These are phyloP conservation scores for Trametes coccinea DNA, from an alignment of 768 basidiomycete genomes.

Conservation along the genomic window DNA sequence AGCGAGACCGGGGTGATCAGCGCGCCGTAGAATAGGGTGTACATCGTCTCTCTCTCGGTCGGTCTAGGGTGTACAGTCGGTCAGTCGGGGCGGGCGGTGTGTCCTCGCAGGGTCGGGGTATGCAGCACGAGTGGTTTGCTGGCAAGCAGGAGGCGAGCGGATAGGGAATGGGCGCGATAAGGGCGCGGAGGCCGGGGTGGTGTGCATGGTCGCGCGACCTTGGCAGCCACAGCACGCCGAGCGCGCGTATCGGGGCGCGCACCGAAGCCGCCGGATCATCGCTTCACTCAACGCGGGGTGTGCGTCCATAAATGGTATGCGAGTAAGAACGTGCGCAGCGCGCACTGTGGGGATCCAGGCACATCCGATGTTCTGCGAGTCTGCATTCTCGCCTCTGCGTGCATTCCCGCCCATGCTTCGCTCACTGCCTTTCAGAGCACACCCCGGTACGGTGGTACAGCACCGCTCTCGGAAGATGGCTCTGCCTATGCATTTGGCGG, in stretches of 20 bases:
- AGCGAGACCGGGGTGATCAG: conserved; percentile 54
- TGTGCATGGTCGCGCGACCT: neutral
- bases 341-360: no score
- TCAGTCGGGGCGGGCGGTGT: neutral
- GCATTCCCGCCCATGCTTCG: no score
- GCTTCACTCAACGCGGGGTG: neutral
- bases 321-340: neutral
- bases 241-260: no score
- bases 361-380: neutral
- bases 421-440: no score
- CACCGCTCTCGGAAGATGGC: no score
- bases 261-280: neutral
- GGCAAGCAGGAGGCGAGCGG: neutral
- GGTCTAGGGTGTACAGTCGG: neutral
- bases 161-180: neutral
- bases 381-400: no score
- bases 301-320: conserved; percentile 8
- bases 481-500: no score
- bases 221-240: neutral
- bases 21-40: conserved; percentile 55
- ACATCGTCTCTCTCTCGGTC: conserved; percentile 21
- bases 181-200: neutral
- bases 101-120: neutral
- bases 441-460: no score
- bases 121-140: neutral